Evolutionary conservation across 352 stramenopile species (phyloP).

Genomic region (Thalassiosira livingstoniorum): DNA sequence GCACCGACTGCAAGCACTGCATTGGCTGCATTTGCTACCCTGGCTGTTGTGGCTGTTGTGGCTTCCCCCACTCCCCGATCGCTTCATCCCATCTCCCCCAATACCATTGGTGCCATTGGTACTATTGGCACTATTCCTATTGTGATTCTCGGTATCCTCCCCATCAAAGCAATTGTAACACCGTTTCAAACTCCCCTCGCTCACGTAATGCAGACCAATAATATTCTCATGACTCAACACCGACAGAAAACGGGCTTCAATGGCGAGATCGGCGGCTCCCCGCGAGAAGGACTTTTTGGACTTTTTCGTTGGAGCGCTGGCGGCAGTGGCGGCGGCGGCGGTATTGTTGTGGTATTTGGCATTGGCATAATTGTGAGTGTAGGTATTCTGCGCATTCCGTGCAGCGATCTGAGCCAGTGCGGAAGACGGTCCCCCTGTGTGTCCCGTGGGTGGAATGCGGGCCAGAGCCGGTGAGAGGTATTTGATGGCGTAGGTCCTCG

Average conservation of each 20-base stretch:
- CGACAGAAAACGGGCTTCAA: constrained; percentile 73
- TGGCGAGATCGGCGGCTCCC: constrained; percentile 71
- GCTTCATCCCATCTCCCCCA: neutral
- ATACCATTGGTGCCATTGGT: neutral
- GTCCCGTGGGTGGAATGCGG: too few species aligned
- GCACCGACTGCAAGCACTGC: too few species aligned
- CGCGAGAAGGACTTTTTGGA: constrained; percentile 44
- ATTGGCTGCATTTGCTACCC: too few species aligned
- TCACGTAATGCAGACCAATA: constrained; percentile 57
- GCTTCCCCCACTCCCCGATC: too few species aligned
- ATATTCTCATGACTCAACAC: constrained; percentile 67
- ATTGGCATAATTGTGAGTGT: too few species aligned
- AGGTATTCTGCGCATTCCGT: too few species aligned
- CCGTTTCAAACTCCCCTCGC: constrained; percentile 39
- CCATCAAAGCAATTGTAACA: constrained; percentile 50
- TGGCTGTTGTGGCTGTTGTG: too few species aligned
- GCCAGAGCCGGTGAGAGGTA: constrained; percentile 41
- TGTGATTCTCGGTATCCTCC: neutral
- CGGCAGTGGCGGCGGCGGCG: too few species aligned
- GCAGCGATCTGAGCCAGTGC: too few species aligned
- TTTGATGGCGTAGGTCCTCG: constrained; percentile 42
- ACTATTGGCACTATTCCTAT: neutral
- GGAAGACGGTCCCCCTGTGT: too few species aligned
- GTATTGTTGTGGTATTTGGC: too few species aligned
- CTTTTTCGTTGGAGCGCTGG: constrained; percentile 35